A percentile compares a stretch with the other conserved stretches of the same genome.
Conservation (phyloP, 1,284 basidiomycete species). For the Afroboletus lepidellus region DNA sequence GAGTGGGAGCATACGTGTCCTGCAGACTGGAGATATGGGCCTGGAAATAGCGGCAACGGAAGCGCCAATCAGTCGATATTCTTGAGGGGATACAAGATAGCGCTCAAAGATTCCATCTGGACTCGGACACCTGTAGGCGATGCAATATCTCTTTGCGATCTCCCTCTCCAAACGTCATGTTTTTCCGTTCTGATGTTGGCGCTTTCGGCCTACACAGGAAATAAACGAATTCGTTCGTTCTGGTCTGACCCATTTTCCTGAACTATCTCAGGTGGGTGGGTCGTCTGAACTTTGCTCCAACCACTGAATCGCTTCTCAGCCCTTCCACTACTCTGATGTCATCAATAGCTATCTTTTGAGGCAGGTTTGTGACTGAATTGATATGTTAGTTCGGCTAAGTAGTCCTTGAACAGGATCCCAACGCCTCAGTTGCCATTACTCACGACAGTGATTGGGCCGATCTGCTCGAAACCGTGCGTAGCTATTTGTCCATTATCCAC, state of each 20-base stretch:
- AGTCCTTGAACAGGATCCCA: background rate
- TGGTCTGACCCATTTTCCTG: background rate
- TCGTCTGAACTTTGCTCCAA: no score
- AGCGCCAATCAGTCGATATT: background rate
- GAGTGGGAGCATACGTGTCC: no score
- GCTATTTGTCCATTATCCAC: no score
- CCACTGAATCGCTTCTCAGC: background rate
- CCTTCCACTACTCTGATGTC: background rate
- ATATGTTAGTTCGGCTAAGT: background rate
- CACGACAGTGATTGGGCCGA: background rate
- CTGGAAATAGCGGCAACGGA: background rate
- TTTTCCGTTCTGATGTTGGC: background rate
- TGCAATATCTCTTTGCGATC: background rate
- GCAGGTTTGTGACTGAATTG: background rate
- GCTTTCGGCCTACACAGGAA: background rate
- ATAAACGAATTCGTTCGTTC: background rate
- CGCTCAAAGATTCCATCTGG: background rate
- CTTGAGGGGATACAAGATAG: background rate
- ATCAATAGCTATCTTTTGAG: background rate
- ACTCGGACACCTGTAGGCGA: background rate
- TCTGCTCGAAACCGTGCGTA: background rate
- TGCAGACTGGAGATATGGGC: background rate
- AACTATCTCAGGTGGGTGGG: background rate
- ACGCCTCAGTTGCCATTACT: background rate
- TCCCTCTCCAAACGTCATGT: background rate